Conservation (phyloP, 2,329 filamentous ascomycete species). For the Setomelanomma holmii region DNA sequence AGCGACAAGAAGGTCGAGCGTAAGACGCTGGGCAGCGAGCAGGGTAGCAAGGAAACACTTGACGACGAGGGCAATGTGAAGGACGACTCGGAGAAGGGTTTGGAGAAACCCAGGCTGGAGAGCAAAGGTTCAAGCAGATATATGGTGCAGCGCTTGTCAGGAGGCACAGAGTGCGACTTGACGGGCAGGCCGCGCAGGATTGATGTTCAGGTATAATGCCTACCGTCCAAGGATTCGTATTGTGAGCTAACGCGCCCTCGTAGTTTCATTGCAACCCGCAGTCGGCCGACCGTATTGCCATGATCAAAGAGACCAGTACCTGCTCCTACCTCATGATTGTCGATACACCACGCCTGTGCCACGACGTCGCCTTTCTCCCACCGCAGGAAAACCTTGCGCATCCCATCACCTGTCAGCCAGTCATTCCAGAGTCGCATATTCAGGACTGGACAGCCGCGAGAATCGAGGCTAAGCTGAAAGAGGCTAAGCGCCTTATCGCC, state of each 20-base stretch:
- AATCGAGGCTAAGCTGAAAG: slow-evolving; percentile 40
- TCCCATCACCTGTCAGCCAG: slow-evolving; percentile 75
- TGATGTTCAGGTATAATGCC: slow-evolving; percentile 71
- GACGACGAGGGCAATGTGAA: slow-evolving; percentile 38
- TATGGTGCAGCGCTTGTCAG: slow-evolving; percentile 80
- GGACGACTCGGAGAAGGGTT: slow-evolving; percentile 31
- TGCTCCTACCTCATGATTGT: slow-evolving; percentile 94
- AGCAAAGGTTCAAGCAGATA: slow-evolving; percentile 85
- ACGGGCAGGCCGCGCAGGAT: slow-evolving; percentile 82
- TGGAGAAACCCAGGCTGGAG: slow-evolving; percentile 69
- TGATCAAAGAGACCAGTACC: slow-evolving; percentile 92
- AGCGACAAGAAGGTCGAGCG: slow-evolving; percentile 28
- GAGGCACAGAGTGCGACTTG: slow-evolving; percentile 84
- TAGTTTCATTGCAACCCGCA: slow-evolving; percentile 80
- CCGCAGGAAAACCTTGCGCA: slow-evolving; percentile 80
- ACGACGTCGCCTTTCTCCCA: slow-evolving; percentile 84
- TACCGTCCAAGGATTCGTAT: too few species aligned
- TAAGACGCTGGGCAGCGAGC: slow-evolving; percentile 40
- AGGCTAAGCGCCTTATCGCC: slow-evolving; percentile 36
- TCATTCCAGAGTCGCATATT: slow-evolving; percentile 66
- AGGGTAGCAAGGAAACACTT: slow-evolving; percentile 36
- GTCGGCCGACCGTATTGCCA: slow-evolving; percentile 77
- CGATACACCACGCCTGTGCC: slow-evolving; percentile 85
- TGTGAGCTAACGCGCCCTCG: slow-evolving; percentile 9
- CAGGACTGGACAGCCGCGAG: slow-evolving; percentile 51